Evolutionary conservation across 2,329 filamentous ascomycete genomes (phyloP).

Genomic region (Capronia americana): DNA sequence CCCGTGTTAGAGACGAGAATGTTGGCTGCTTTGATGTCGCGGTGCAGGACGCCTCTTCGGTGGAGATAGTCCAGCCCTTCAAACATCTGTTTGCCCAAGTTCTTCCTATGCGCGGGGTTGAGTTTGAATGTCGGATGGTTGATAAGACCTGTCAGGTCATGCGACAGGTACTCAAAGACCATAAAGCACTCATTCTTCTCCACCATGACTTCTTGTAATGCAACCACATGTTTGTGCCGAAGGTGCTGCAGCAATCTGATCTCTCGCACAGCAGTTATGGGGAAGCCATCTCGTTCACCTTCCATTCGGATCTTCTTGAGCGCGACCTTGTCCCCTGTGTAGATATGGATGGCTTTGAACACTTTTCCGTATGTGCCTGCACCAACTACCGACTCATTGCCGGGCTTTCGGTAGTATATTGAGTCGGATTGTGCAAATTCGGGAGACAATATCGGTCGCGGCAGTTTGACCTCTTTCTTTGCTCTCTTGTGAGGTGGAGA

Average conservation of each 20-base stretch:
- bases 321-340: slow-evolving; percentile 81
- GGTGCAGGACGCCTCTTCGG: slow-evolving; percentile 88
- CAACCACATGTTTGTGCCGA: slow-evolving; percentile 80
- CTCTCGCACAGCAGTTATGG: slow-evolving; percentile 87
- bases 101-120: slow-evolving; percentile 84
- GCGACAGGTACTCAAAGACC: slow-evolving; percentile 98
- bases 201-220: slow-evolving; percentile 91
- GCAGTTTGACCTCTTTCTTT: slow-evolving; percentile 69
- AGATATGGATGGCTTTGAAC: slow-evolving; percentile 93
- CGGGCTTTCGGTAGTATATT: slow-evolving; percentile 92
- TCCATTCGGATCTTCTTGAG: slow-evolving; percentile 94
- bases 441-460: slow-evolving; percentile 71
- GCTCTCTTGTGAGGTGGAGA: slow-evolving; percentile 68
- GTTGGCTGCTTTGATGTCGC: slow-evolving; percentile 98
- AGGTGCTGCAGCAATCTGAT: slow-evolving; percentile 91
- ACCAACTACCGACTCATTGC: slow-evolving; percentile 95
- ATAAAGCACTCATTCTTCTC: slow-evolving; percentile 99
- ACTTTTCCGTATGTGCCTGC: slow-evolving; percentile 96
- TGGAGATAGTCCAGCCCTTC: slow-evolving; percentile 94
- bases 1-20: slow-evolving; percentile 92
- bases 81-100: slow-evolving; percentile 90
- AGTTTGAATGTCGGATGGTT: slow-evolving; percentile 93
- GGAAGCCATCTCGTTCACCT: slow-evolving; percentile 87
- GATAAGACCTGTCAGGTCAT: slow-evolving; percentile 91
- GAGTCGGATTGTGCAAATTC: slow-evolving; percentile 82